Conservation (phyloP, 2,329 filamentous ascomycete genomes). For the Epicoccum sorghinum region DNA sequence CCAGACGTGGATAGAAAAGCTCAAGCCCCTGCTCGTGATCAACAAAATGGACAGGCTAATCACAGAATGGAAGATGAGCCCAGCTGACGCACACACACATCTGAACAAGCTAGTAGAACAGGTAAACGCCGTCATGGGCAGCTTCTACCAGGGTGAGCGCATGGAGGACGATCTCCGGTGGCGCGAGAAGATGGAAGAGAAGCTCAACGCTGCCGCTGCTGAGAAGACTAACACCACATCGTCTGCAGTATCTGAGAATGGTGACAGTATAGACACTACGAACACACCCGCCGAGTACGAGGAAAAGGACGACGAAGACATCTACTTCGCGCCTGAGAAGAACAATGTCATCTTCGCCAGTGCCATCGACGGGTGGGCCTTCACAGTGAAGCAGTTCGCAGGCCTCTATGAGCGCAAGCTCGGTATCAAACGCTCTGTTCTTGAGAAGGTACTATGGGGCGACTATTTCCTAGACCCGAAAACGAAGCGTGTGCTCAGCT, state of each 20-base stretch:
- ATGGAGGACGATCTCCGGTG: conserved; percentile 99
- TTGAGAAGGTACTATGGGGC: conserved; percentile 97
- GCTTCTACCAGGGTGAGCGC: conserved; percentile 95
- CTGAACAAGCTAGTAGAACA: conserved; percentile 89
- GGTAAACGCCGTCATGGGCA: conserved; percentile 95
- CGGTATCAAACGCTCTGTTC: conserved; percentile 82
- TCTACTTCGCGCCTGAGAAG: conserved; percentile 97
- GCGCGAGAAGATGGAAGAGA: conserved; percentile 90
- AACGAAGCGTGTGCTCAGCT: conserved; percentile 87
- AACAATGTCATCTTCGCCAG: conserved; percentile 99
- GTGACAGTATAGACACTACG: conserved; percentile 58
- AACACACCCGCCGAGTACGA: conserved; percentile 69
- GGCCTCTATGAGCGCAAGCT: conserved; percentile 94
- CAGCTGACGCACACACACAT: conserved; percentile 86
- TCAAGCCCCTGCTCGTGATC: conserved; percentile 92
- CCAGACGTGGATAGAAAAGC: conserved; percentile 93
- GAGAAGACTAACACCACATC: conserved; percentile 64
- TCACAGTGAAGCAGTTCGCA: conserved; percentile 94
- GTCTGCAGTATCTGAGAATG: conserved; percentile 57
- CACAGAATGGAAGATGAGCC: conserved; percentile 93
- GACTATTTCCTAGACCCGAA: conserved; percentile 97
- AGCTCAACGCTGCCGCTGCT: conserved; percentile 73
- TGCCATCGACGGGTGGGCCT: conserved; percentile 98
- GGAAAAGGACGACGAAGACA: conserved; percentile 92
- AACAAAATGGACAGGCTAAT: conserved; percentile 98